A percentile compares a stretch with the other conserved stretches of the same genome.
Evolutionary conservation across 108 stramenopile species (phyloP).

Genomic region (Cyclotella choctawhatcheeana): DNA sequence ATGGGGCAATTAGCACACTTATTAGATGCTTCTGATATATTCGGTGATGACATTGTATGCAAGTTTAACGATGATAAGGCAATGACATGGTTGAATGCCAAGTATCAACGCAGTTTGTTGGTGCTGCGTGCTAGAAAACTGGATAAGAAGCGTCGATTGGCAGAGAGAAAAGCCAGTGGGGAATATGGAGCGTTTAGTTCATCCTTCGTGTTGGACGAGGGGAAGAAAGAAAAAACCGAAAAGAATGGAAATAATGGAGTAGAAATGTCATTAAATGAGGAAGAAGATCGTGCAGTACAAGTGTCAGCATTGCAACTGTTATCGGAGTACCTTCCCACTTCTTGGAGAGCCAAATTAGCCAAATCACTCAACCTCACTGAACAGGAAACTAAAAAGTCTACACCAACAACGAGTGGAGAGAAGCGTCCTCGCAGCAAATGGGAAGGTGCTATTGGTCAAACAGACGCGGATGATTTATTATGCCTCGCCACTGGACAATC

Average conservation of each 20-base stretch:
- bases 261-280: slow-evolving; percentile 1
- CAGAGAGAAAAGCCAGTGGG: slow-evolving; percentile 8
- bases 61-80: slow-evolving; percentile 56
- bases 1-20: slow-evolving; percentile 61
- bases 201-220: slow-evolving; percentile 48
- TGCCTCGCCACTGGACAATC: slow-evolving; percentile 34
- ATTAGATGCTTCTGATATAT: slow-evolving; percentile 51
- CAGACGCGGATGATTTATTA: slow-evolving; percentile 52
- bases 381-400: slow-evolving; percentile 21
- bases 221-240: slow-evolving; percentile 3
- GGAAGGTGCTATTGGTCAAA: slow-evolving; percentile 51
- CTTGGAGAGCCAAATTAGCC: slow-evolving; percentile 56
- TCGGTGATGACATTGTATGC: slow-evolving; percentile 61
- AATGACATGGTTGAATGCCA: slow-evolving; percentile 59
- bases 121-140: slow-evolving; percentile 32
- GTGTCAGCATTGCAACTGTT: slow-evolving; percentile 56
- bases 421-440: slow-evolving; percentile 37
- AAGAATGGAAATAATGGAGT: background rate
- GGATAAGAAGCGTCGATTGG: slow-evolving; percentile 14
- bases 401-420: slow-evolving; percentile 13
- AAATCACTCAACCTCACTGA: slow-evolving; percentile 34
- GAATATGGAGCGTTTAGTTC: slow-evolving; percentile 48
- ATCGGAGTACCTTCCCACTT: slow-evolving; percentile 60
- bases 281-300: slow-evolving; percentile 32
- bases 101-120: slow-evolving; percentile 49